Conservation (phyloP, 2,329 filamentous ascomycete genomes). For the Elsinoe arachidis region DNA sequence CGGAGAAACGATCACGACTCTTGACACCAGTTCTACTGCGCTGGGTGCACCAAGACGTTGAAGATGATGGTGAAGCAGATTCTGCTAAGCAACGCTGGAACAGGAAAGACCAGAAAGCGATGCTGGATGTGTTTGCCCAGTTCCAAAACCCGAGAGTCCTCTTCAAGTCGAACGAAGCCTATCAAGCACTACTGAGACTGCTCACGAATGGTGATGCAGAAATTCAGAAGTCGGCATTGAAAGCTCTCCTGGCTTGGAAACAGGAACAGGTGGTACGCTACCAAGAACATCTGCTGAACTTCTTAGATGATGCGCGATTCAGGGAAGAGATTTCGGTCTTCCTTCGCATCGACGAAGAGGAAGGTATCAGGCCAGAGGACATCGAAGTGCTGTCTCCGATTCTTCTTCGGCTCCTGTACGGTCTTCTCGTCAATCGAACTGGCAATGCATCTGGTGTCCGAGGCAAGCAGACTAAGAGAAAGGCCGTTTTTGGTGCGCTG, state of each 20-base stretch:
- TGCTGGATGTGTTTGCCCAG: slow-evolving; percentile 71
- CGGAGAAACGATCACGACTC: slow-evolving; percentile 76
- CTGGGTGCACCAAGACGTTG: slow-evolving; percentile 55
- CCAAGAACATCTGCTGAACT: slow-evolving; percentile 73
- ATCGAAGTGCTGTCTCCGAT: slow-evolving; percentile 70
- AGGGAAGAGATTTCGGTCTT: slow-evolving; percentile 90
- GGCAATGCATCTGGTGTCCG: slow-evolving; percentile 67
- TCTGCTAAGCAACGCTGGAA: slow-evolving; percentile 45
- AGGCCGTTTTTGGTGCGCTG: slow-evolving; percentile 64
- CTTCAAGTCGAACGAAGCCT: slow-evolving; percentile 68
- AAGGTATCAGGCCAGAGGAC: slow-evolving; percentile 64
- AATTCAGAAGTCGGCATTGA: slow-evolving; percentile 75
- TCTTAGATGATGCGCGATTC: slow-evolving; percentile 85
- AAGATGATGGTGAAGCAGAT: slow-evolving; percentile 19
- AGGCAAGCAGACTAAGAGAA: slow-evolving; percentile 71
- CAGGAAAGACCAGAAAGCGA: slow-evolving; percentile 71
- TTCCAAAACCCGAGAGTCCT: slow-evolving; percentile 82
- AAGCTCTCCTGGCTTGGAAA: slow-evolving; percentile 85
- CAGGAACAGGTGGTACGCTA: slow-evolving; percentile 65
- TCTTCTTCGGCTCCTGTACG: slow-evolving; percentile 78
- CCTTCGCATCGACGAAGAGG: slow-evolving; percentile 56
- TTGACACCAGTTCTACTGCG: slow-evolving; percentile 78
- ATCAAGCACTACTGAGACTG: slow-evolving; percentile 63
- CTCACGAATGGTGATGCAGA: slow-evolving; percentile 84
- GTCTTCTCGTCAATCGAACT: slow-evolving; percentile 75